These are phyloP conservation scores for Scleromitrula shiraiana DNA, from an alignment of 2,329 filamentous ascomycete genomes.

Conservation along the genomic window DNA sequence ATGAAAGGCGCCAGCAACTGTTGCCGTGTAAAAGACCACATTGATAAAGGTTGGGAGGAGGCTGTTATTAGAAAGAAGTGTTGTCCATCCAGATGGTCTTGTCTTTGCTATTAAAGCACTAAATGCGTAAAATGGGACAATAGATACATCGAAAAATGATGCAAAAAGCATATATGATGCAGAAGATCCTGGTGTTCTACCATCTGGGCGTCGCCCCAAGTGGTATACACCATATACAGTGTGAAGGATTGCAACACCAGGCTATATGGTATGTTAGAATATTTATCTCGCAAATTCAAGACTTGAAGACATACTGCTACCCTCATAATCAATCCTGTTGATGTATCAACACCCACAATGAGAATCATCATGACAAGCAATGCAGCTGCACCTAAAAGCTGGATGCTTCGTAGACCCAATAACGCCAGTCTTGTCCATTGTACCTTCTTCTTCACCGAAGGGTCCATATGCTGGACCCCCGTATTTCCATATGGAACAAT, in stretches of 20 bases:
- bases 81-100: constrained; percentile 49
- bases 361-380: constrained; percentile 70
- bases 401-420: constrained; percentile 56
- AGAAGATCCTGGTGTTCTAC: constrained; percentile 68
- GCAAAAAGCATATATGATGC: constrained; percentile 88
- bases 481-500: constrained; percentile 55
- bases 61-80: constrained; percentile 51
- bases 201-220: constrained; percentile 60
- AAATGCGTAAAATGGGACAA: constrained; percentile 49
- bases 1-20: constrained; percentile 59
- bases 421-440: constrained; percentile 62
- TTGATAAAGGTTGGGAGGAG: constrained; percentile 53
- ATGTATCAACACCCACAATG: constrained; percentile 56
- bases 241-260: constrained; percentile 65
- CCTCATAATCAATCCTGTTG: constrained; percentile 67
- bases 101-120: constrained; percentile 40
- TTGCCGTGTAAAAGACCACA: constrained; percentile 60
- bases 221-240: constrained; percentile 76
- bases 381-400: constrained; percentile 62
- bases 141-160: constrained; percentile 56
- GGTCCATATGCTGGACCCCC: constrained; percentile 58
- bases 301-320: constrained; percentile 52
- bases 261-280: constrained; percentile 43
- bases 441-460: constrained; percentile 61
- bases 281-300: not conserved